Base-by-base conservation (phyloP, 2,329 filamentous ascomycete species). In the Arachnomyces sp. region DNA sequence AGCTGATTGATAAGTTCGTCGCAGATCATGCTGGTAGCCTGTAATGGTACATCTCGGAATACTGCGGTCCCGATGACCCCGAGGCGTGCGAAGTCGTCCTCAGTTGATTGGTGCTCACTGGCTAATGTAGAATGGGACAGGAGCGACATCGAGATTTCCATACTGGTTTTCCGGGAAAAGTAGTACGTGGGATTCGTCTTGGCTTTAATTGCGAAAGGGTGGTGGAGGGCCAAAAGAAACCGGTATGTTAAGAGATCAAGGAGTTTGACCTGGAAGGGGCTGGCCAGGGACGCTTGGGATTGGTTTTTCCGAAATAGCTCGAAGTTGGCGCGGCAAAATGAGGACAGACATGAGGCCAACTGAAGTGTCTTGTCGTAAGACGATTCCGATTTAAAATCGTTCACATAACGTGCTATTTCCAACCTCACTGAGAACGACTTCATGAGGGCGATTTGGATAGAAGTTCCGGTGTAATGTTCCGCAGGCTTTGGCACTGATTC, bases 351-450 rank as follows among this genome's bases (percentile, higher is more conserved):
- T 0, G 63, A 57, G 43, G 69, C 71, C 16, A 74, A 59, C 1
- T 63, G 61, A 2, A 75, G 57, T 0, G 69, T 69, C 40, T 71
- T 66, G 25, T 71, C 65, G 47, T 74, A 76, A 2, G 66, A 65
- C 4, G 63, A 56, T 4, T 59, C 53, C 3, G 57, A 56, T 13
- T 60, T 59, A 40, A 74, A 66, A 42, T 71, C 66, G 51, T 76
- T 77, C 39, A 71, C 52, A 16, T 69, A 62, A 9, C 60, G 61
- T 5, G 69, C 60, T 7, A 75, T 62, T 7, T 61, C 56, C 1
- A 75, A 53, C 1, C 73, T 65, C 1, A 65, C 52, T 0, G 64
- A 55, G 3, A 73, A 61, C 0, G 72, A 71, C 34, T 60, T 61
- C 13, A 67, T 47, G 0, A 74, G 52, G 1, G 68, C 64, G 2